phyloP scores from a whole-genome alignment of 306 rosid species.

The Malus sieversii region DNA sequence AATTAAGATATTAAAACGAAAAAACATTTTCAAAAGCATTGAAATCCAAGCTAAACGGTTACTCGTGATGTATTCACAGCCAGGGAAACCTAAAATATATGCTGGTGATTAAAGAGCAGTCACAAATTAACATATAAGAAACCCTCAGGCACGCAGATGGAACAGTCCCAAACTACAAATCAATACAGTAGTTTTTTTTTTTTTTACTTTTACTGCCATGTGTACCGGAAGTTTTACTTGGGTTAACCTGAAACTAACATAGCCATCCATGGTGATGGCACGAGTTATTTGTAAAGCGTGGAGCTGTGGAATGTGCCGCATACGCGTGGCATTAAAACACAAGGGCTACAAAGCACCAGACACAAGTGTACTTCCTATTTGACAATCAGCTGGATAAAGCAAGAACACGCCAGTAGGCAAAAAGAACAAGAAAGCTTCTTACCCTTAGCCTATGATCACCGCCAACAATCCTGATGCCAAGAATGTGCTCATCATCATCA shows the following conservation, averaged over 20 bases:
- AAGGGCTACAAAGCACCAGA: background rate
- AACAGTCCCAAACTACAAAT: background rate
- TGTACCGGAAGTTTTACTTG: background rate
- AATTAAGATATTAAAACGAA: background rate
- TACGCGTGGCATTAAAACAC: background rate
- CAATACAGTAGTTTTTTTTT: background rate
- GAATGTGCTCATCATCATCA: constrained; percentile 83
- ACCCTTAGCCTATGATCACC: constrained; percentile 91
- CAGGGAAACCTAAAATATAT: background rate
- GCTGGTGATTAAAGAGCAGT: background rate
- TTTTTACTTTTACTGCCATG: background rate
- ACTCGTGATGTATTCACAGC: background rate
- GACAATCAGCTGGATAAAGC: background rate
- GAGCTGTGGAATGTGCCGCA: background rate
- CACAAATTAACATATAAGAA: background rate
- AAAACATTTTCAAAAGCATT: background rate
- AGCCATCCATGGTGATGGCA: background rate
- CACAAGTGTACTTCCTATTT: background rate
- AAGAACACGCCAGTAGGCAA: background rate
- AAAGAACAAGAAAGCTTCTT: constrained; percentile 7
- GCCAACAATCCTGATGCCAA: constrained; percentile 70
- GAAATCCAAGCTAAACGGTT: background rate
- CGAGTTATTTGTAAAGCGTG: background rate
- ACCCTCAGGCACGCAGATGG: background rate
- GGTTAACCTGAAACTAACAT: background rate